These are phyloP conservation scores for Talaromyces funiculosus DNA, from an alignment of 2,329 filamentous ascomycete species.

Conservation along the genomic window DNA sequence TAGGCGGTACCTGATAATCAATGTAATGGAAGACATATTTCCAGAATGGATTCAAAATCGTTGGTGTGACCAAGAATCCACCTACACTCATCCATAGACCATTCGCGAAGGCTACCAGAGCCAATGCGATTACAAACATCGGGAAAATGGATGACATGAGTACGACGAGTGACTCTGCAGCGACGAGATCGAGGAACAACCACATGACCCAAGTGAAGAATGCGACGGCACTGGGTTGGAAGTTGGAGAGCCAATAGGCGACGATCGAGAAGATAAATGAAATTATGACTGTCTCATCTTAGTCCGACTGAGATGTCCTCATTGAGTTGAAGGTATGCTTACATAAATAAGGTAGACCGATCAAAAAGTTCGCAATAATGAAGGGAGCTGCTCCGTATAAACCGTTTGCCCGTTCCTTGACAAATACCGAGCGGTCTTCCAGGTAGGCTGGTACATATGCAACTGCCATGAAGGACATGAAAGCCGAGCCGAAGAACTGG, in stretches of 20 bases:
- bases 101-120: slow-evolving; percentile 77
- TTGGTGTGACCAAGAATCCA: slow-evolving; percentile 72
- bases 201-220: slow-evolving; percentile 79
- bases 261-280: slow-evolving; percentile 68
- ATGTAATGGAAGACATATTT: slow-evolving; percentile 84
- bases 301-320: slow-evolving; percentile 6
- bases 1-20: slow-evolving; percentile 61
- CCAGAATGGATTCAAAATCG: slow-evolving; percentile 74
- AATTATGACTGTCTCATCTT: slow-evolving; percentile 54
- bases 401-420: slow-evolving; percentile 76
- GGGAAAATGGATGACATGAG: slow-evolving; percentile 67
- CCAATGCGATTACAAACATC: slow-evolving; percentile 70
- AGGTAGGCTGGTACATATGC: slow-evolving; percentile 81
- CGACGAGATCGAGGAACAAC: slow-evolving; percentile 78
- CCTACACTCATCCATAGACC: slow-evolving; percentile 84
- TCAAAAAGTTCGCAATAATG: slow-evolving; percentile 72
- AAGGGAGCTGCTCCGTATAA: slow-evolving; percentile 70
- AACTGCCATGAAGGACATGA: slow-evolving; percentile 77
- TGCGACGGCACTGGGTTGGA: slow-evolving; percentile 56
- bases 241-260: slow-evolving; percentile 75
- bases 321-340: slow-evolving; percentile 18
- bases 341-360: slow-evolving; percentile 74
- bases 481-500: slow-evolving; percentile 63
- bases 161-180: slow-evolving; percentile 76
- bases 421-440: slow-evolving; percentile 67